Conservation (phyloP, 176 grass and related monocot genomes). For the Saccharum spontaneum region DNA sequence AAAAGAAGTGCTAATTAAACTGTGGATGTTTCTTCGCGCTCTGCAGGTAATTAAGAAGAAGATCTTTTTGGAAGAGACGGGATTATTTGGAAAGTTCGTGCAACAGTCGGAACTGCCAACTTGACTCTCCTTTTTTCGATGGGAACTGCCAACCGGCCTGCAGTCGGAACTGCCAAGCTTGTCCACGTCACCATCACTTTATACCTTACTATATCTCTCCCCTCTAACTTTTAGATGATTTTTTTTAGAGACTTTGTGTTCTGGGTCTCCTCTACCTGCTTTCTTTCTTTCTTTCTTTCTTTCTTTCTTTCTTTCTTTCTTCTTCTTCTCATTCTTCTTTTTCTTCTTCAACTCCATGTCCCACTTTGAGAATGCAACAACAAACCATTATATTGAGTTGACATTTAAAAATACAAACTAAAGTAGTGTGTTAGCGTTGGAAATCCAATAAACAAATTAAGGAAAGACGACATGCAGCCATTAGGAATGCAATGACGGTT, state of each 20-base stretch:
- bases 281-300: not conserved
- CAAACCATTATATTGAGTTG: not conserved
- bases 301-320: not conserved
- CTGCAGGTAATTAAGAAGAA: not conserved
- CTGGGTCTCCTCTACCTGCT: not conserved
- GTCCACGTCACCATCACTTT: slow-evolving; percentile 32
- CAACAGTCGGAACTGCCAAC: slow-evolving; percentile 14
- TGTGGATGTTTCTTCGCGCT: not conserved
- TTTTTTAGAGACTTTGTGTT: not conserved
- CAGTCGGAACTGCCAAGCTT: not conserved
- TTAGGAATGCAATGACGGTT: no score
- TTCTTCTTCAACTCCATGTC: slow-evolving; percentile 31
- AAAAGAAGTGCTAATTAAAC: not conserved
- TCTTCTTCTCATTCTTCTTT: not conserved
- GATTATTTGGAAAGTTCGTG: slow-evolving; percentile 30
- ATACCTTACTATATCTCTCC: slow-evolving; percentile 3
- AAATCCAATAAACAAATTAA: not conserved
- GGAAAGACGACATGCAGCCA: not conserved
- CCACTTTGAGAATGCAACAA: slow-evolving; percentile 24
- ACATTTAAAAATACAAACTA: not conserved
- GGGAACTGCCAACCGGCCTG: no score
- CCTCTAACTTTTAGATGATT: slow-evolving; percentile 27
- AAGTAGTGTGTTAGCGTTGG: not conserved
- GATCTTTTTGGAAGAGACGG: not conserved
- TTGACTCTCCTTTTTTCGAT: not conserved